Conservation (phyloP, 129 eudicot species). For the Flaveria sonorensis region DNA sequence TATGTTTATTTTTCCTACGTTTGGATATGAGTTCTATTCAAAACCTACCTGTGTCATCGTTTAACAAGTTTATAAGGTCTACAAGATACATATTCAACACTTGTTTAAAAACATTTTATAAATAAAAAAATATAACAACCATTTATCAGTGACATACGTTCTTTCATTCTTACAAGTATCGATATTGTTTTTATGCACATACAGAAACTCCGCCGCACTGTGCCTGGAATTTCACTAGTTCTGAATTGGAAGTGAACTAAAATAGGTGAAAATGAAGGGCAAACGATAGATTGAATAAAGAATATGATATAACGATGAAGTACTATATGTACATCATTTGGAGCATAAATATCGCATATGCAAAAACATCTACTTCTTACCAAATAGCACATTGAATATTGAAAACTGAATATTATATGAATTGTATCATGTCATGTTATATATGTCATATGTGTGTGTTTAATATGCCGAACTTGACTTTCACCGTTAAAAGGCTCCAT, state of each 20-base stretch:
- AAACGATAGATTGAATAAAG: slow-evolving; percentile 19
- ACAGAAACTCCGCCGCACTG: no score
- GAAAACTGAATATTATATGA: slow-evolving; percentile 3
- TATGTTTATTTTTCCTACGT: no score
- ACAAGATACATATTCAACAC: no score
- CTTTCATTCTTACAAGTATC: no score
- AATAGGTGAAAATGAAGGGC: slow-evolving; percentile 47
- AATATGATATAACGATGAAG: slow-evolving; percentile 6
- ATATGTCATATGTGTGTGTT: not conserved
- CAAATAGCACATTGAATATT: slow-evolving; percentile 41
- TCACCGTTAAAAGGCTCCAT: no score
- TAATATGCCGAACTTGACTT: not conserved
- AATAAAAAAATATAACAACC: no score
- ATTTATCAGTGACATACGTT: no score
- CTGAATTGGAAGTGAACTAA: slow-evolving; percentile 67
- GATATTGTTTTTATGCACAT: no score
- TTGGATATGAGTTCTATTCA: no score
- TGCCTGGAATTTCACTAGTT: not conserved
- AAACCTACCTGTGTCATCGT: no score
- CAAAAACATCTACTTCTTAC: slow-evolving; percentile 44
- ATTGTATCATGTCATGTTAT: not conserved
- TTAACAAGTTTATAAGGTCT: no score
- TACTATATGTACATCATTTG: slow-evolving; percentile 18
- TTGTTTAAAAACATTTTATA: no score
- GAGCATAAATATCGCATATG: slow-evolving; percentile 49